Evolutionary conservation across 768 basidiomycete species (phyloP).

Genomic region (Hemileccinum rubropunctum): DNA sequence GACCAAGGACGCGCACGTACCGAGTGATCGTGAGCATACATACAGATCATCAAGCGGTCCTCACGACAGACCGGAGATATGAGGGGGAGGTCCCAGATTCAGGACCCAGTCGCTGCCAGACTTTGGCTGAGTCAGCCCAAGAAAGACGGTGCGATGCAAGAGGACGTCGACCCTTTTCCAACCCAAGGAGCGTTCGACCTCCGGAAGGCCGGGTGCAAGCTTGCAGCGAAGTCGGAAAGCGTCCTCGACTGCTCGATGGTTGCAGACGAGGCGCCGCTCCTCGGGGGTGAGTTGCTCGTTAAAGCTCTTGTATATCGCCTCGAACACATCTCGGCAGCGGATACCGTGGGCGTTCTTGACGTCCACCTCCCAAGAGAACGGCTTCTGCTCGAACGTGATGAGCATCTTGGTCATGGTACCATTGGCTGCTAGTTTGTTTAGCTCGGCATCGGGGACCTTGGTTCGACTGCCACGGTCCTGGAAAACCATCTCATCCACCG

Average conservation of each 20-base stretch:
- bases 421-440: slow-evolving; percentile 43
- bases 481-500: slow-evolving; percentile 33
- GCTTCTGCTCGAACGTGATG: slow-evolving; percentile 39
- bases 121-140: slow-evolving; percentile 43
- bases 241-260: slow-evolving; percentile 33
- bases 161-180: slow-evolving; percentile 57
- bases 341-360: slow-evolving; percentile 45
- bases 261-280: slow-evolving; percentile 38
- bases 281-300: slow-evolving; percentile 42
- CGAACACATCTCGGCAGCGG: slow-evolving; percentile 56
- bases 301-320: slow-evolving; percentile 52
- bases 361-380: slow-evolving; percentile 40
- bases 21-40: slow-evolving; percentile 13
- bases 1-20: slow-evolving; percentile 9
- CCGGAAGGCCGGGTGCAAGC: slow-evolving; percentile 39
- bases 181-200: slow-evolving; percentile 44
- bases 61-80: slow-evolving; percentile 8
- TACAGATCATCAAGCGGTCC: slow-evolving; percentile 1
- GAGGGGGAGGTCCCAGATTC: slow-evolving; percentile 23
- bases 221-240: slow-evolving; percentile 48
- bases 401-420: slow-evolving; percentile 46
- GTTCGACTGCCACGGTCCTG: slow-evolving; percentile 23
- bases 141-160: slow-evolving; percentile 50
- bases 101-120: slow-evolving; percentile 37
- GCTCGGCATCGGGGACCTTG: slow-evolving; percentile 36